These are phyloP conservation scores for Coriolopsis trogii DNA, from an alignment of 1,284 basidiomycete genomes.

Conservation along the genomic window DNA sequence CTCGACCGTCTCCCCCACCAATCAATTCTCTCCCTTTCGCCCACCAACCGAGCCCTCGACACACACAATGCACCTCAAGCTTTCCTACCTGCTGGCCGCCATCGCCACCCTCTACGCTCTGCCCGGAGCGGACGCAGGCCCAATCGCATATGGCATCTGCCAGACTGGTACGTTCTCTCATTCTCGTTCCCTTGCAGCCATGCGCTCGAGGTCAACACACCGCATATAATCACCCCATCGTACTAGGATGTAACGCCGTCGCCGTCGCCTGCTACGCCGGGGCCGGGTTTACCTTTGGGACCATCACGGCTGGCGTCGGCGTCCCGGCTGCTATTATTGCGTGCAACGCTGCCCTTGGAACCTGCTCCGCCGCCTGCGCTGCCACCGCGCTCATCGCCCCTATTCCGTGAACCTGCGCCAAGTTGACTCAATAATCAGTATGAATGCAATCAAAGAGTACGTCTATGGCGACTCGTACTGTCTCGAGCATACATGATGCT, in stretches of 20 bases:
- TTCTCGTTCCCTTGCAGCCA: too few relatives aligned
- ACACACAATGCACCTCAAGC: too few relatives aligned
- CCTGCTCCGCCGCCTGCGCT: conserved; percentile 34
- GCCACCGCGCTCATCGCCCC: conserved; percentile 30
- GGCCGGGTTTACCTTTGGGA: conserved; percentile 55
- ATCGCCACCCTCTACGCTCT: conserved; percentile 16
- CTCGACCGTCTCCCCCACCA: too few relatives aligned
- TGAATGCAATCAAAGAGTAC: too few relatives aligned
- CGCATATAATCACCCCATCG: background rate
- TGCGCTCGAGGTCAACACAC: background rate
- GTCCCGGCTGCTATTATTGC: conserved; percentile 49
- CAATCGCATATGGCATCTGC: conserved; percentile 47
- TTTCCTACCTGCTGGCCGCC: background rate
- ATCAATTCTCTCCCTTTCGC: too few relatives aligned
- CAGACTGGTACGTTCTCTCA: conserved; percentile 53
- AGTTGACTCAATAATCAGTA: too few relatives aligned
- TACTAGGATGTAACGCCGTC: conserved; percentile 53
- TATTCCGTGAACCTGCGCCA: conserved; percentile 33
- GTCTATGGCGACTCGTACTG: too few relatives aligned
- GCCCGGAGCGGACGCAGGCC: conserved; percentile 37
- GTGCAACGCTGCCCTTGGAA: conserved; percentile 55
- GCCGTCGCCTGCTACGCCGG: conserved; percentile 56
- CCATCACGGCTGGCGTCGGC: conserved; percentile 43
- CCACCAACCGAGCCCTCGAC: too few relatives aligned
- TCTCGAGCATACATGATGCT: too few relatives aligned